Evolutionary conservation across 345 rosid genomes (phyloP), one percentile per base, ranked within the genome.

Genomic region (Mallotus nudiflorus): DNA sequence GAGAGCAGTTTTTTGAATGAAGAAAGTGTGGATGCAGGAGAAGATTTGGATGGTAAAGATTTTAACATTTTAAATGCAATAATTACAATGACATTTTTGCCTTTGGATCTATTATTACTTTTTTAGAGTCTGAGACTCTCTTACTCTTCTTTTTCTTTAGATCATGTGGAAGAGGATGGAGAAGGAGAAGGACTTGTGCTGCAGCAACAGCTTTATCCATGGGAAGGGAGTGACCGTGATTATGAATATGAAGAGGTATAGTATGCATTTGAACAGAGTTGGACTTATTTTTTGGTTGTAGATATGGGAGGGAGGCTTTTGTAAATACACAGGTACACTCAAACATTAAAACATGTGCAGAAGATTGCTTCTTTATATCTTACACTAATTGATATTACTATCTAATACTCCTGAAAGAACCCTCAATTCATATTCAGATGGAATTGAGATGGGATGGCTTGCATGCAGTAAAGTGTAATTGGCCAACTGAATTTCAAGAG

Each of bases 191-290:
- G 82, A 28, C 65, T 61, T 66, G 78, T 27, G 52, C 65, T 54
- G 40, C 87, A 70, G 48, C 73, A 68, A 48, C 88, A 87, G 63
- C 84, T 79, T 31, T 86, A 83, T 77, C 93, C 98, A 39, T 96
- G 99, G 99, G 98, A 92, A 65, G 98, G 94, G 69, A 89, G 80
- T 76, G 95, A 92, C 51, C 92, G 98, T 48, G 99, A 92, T 73
- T 96, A 96, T 77, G 37, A 55, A 1, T 96, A 96, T 39, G 97
- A 91, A 25, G 99, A 96, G 91, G 99, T 92, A 73, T 52, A 22
- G 11, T 50, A 28, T 44, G 19, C 16, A 28, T 67, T 18, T 18
- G 19, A 50, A 45, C 62, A 28, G 33, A 58, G 31, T 13, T 40
- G 51, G 25, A 22, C 61, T 42, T 42, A 3, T 42, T 33, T 33